Evolutionary conservation across 805 yeast genomes (phyloP), one percentile per base, ranked within the genome.

Genomic region (Pichia sporocuriosa): DNA sequence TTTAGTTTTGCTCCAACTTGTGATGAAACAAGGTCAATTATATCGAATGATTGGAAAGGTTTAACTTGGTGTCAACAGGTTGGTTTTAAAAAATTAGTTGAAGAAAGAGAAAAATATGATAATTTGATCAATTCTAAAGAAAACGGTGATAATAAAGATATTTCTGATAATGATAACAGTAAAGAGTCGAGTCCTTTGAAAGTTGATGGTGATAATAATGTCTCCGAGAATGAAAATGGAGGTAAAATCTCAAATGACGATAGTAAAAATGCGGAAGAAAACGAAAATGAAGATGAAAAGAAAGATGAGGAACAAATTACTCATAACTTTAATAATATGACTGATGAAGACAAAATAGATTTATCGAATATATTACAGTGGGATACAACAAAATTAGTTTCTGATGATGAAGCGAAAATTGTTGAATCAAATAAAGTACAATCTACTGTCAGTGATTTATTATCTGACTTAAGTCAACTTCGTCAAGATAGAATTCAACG

Each of bases 1-100:
- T 65, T 70, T 35, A 67, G 77, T 12, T 83, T 81, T 68, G 85
- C 86, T 0, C 93, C 93, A 4, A 57, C 72, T 10, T 62, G 69
- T 32, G 87, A 81, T 55, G 82, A 81, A 49, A 69, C 71, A 28
- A 72, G 71, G 16, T 68, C 79, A 7, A 73, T 78, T 3, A 57
- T 80, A 11, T 69, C 75, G 22, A 69, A 72, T 13, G 68, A 69
- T 17, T 67, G 72, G 53, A 69, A 73, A 50, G 74, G 77, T 4
- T 56, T 69, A 19, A 63, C 70, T 5, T 75, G 81, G 80, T 55
- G 73, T 24, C 77, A 74, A 44, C 76, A 70, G 50, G 61, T 69
- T 32, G 81, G 81, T 1, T 69, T 68, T 40, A 63, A 61, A 36
- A 62, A 67, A 25, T 47, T 72, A 5, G 32, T 41, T 15, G 57